A percentile compares a stretch with the other conserved stretches of the same genome.
Conservation (phyloP, 495 filamentous ascomycete genomes). For the Emericellopsis terricola region DNA sequence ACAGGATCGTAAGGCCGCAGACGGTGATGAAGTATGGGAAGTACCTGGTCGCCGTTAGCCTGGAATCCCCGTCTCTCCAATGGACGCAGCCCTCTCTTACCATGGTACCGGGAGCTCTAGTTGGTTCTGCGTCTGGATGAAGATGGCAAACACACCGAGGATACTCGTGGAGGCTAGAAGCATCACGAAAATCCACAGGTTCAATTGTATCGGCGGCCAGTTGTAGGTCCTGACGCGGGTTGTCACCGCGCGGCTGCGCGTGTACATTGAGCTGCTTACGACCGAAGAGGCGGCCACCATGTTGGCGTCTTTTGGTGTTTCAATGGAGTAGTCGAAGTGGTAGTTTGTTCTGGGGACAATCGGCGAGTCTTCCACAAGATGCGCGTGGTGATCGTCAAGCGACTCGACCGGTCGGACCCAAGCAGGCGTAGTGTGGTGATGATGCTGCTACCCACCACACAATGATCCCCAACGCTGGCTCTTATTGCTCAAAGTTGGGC, state of each 20-base stretch:
- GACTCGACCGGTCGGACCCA: no score
- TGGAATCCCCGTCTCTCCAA: background rate
- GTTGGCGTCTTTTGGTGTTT: slow-evolving; percentile 1
- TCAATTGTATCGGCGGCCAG: slow-evolving; percentile 88
- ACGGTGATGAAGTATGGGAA: slow-evolving; percentile 81
- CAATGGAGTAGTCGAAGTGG: no score
- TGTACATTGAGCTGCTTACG: slow-evolving; percentile 16
- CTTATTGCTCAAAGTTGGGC: no score
- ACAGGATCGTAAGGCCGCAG: slow-evolving; percentile 48
- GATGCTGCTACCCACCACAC: no score
- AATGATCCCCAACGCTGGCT: no score
- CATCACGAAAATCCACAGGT: slow-evolving; percentile 84
- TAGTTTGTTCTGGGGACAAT: no score
- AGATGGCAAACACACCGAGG: slow-evolving; percentile 72
- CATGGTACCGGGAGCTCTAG: slow-evolving; percentile 62
- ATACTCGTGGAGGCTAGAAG: slow-evolving; percentile 59
- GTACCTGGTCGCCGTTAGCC: slow-evolving; percentile 58
- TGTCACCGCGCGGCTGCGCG: slow-evolving; percentile 19
- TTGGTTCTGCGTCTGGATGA: slow-evolving; percentile 61
- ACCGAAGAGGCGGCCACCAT: slow-evolving; percentile 19
- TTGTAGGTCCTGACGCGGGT: slow-evolving; percentile 50
- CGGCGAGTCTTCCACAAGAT: no score
- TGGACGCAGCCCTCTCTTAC: slow-evolving; percentile 32
- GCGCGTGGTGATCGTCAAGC: no score
- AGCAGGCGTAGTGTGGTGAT: no score